Percentiles rank a stretch among this genome's conserved stretches.
Conservation (phyloP, 225 moss, liverwort and hornwort species). For the Climacium dendroides region DNA sequence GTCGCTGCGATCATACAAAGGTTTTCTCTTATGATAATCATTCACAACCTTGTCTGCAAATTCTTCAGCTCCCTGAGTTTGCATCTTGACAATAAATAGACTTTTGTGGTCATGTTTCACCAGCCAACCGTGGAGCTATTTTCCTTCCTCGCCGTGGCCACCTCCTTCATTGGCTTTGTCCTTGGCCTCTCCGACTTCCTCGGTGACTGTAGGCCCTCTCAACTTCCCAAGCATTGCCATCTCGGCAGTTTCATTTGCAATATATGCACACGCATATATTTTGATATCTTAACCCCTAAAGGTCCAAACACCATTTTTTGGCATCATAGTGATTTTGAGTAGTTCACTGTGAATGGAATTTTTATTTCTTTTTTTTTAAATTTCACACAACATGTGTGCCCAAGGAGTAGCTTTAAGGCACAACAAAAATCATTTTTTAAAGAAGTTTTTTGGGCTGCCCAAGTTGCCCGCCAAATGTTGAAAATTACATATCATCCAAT, state of each 20-base stretch:
- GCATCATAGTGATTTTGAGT: no score
- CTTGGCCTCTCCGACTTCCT: constrained; percentile 88
- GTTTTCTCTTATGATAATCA: not conserved
- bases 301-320: no score
- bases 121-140: constrained; percentile 86
- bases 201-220: constrained; percentile 51
- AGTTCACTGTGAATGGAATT: no score
- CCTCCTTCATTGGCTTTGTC: constrained; percentile 95
- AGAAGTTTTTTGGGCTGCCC: no score
- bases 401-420: no score
- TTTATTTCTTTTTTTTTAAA: no score
- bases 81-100: not conserved
- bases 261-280: no score
- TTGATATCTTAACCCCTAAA: no score
- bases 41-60: not conserved
- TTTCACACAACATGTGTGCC: no score
- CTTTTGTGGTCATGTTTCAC: not conserved
- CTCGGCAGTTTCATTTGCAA: not conserved
- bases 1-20: not conserved
- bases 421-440: no score
- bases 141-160: constrained; percentile 85
- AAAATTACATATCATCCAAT: no score
- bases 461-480: no score
- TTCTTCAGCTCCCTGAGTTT: not conserved
- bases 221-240: not conserved